These are phyloP conservation scores for Venturia nashicola DNA, from an alignment of 2,329 filamentous ascomycete species.

Conservation along the genomic window DNA sequence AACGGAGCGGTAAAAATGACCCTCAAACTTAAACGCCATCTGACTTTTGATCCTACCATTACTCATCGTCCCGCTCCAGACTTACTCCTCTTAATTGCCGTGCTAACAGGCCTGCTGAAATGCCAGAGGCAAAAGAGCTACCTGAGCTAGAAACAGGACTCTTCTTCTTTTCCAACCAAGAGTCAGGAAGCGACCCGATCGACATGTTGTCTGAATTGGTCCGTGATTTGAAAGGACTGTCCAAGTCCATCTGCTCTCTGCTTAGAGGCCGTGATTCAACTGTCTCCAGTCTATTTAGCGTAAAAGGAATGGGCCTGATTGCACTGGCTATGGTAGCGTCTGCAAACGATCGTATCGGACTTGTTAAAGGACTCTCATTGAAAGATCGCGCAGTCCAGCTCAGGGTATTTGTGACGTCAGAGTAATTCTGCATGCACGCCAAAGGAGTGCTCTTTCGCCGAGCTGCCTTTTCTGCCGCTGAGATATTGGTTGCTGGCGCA, in stretches of 20 bases:
- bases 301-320: conserved; percentile 42
- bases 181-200: not conserved
- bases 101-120: conserved; percentile 4
- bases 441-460: conserved; percentile 21
- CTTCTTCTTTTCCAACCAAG: not conserved
- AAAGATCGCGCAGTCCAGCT: conserved; percentile 15
- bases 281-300: conserved; percentile 21
- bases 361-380: conserved; percentile 13
- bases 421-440: conserved; percentile 19
- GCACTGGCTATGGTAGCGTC: conserved; percentile 12
- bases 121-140: not conserved
- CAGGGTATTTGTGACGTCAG: conserved; percentile 12
- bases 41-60: not conserved
- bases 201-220: not conserved
- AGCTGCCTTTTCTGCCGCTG: conserved; percentile 15
- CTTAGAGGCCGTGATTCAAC: conserved; percentile 21
- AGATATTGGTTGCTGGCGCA: conserved; percentile 16
- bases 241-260: conserved; percentile 17
- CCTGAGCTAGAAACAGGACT: conserved; percentile 1
- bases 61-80: conserved; percentile 2
- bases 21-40: not conserved
- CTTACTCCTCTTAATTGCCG: conserved; percentile 4
- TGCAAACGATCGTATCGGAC: not conserved
- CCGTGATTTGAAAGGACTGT: conserved; percentile 10
- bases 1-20: not conserved